Conservation (phyloP, 2,329 filamentous ascomycete genomes). For the Rhytidhysteron rufulum region DNA sequence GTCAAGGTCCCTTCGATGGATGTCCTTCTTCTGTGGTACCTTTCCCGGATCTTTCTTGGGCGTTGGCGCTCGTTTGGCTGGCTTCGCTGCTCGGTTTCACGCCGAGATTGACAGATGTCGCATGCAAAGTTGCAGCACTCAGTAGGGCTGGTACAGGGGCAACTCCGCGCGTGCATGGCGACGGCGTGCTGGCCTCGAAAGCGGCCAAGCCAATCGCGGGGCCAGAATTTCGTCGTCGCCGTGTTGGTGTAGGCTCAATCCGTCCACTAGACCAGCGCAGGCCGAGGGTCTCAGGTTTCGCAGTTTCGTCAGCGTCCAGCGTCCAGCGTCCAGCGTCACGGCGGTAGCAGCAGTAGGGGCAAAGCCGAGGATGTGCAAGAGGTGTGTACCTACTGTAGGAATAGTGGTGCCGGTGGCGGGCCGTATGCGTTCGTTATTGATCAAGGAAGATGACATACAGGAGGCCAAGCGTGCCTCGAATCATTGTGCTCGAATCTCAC, state of each 20-base stretch:
- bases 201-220: constrained; percentile 1
- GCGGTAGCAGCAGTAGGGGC: no score
- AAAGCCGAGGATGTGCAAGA: constrained; percentile 2
- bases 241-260: constrained; percentile 1
- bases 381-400: background rate
- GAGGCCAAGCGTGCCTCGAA: constrained; percentile 1
- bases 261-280: background rate
- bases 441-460: constrained; percentile 2
- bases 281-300: background rate
- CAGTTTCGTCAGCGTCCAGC: constrained; percentile 2
- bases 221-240: background rate
- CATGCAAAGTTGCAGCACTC: constrained; percentile 2
- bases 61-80: constrained; percentile 5
- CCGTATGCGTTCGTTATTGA: constrained; percentile 3
- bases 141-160: constrained; percentile 4
- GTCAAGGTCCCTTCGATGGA: no score
- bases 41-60: background rate
- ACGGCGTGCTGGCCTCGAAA: background rate
- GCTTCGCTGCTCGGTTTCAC: background rate
- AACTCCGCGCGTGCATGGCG: constrained; percentile 2
- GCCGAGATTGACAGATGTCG: constrained; percentile 5
- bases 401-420: constrained; percentile 2
- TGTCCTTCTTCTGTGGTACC: background rate
- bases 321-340: no score
- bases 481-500: background rate